Evolutionary conservation across 192 early-diverging fungal species (phyloP), one percentile per base, ranked within the genome.

Genomic region (Anaeromyces robustus): DNA sequence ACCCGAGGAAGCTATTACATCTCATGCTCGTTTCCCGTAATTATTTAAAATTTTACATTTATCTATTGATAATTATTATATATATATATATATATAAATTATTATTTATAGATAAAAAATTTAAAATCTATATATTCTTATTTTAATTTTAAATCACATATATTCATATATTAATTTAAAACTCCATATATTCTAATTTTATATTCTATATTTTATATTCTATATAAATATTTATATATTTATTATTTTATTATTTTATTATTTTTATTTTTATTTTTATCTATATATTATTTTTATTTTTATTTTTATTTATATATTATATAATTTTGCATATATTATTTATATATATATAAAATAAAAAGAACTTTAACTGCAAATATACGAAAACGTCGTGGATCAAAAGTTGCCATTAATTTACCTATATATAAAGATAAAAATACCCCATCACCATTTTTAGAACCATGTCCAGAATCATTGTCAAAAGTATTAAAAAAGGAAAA

Each of bases 391-490:
- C 93, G 97, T 26, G 96, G 93, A 30, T 86, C 93, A 30, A 99
- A 99, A 86, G 96, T 99, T 12, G 88, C 91, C 30, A 99, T 99
- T 86, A 98, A 99, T 82, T 88, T 96, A 88, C 96, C 97, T 4
- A 93, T 99, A 11, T 98, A 94, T 88, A 93, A 94, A 82, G 97
- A 99, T 82, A 85, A 77, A 18, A 92, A 95, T 81, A 99, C 97
- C 14, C 94, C 96, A 28, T 87, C 86, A 29, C 97, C 96, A 29
- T 99, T 97, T 84, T 86, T 77, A 18, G 89, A 90, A 80, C 93
- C 84, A 88, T 92, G 82, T 88, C 96, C 82, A 88, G 88, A 59
- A 87, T 94, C 83, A 91, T 89, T 30, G 86, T 86, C 84, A 81
- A 91, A 68, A 89, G 86, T 78, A 83, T n/a, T 68, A 68, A n/a